Evolutionary conservation across 495 filamentous ascomycete genomes (phyloP).

Genomic region (Xylaria grammica): DNA sequence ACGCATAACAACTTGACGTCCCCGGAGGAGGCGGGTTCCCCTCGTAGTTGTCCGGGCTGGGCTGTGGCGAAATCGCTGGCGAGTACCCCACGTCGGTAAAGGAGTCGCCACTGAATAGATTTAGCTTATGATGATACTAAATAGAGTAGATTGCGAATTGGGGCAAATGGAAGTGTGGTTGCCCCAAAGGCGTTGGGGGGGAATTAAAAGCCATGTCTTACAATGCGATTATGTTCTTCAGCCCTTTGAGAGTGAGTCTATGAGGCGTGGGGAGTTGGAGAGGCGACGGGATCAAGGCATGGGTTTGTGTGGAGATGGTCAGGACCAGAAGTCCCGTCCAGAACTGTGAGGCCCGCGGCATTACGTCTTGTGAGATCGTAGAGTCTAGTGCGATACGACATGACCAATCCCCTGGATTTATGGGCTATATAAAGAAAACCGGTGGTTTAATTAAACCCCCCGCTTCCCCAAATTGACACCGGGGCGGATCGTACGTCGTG

Average conservation of each 20-base stretch:
- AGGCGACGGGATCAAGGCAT: conserved; percentile 6
- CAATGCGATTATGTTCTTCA: conserved; percentile 19
- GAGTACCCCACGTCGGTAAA: conserved; percentile 11
- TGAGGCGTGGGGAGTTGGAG: not conserved
- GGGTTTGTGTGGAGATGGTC: not conserved
- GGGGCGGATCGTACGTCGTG: not conserved
- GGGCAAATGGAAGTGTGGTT: not conserved
- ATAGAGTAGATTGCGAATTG: not conserved
- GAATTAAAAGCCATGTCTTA: not conserved
- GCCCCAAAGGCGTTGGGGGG: not conserved
- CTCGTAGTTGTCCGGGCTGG: conserved; percentile 8
- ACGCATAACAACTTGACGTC: conserved; percentile 10
- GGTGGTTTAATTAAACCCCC: not conserved
- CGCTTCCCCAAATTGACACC: not conserved
- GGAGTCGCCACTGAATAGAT: conserved; percentile 7
- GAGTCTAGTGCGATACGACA: not conserved
- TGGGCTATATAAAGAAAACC: conserved; percentile 2
- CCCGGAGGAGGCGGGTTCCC: conserved; percentile 14
- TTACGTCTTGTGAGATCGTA: not conserved
- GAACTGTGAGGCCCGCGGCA: not conserved
- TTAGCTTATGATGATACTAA: not conserved
- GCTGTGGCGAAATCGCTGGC: not conserved
- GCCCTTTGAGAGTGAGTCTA: conserved; percentile 2
- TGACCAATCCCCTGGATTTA: not conserved
- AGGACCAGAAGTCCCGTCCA: conserved; percentile 2